Evolutionary conservation across 2,329 filamentous ascomycete genomes (phyloP).

Genomic region (Blumeriella jaapii): DNA sequence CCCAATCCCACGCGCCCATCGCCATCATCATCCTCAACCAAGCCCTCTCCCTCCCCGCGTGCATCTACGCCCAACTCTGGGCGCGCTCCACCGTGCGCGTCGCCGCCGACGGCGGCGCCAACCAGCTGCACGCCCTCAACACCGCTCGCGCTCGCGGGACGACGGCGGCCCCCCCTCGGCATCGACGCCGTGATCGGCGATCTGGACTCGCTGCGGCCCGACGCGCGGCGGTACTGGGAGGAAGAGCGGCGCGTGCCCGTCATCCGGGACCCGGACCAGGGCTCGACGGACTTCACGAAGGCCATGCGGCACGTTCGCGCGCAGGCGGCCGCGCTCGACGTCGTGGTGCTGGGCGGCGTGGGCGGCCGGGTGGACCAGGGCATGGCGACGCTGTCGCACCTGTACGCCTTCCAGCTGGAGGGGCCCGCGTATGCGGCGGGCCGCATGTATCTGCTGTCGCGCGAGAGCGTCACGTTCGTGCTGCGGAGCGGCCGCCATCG

Average conservation of each 20-base stretch:
- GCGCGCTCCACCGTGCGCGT: slow-evolving; percentile 47
- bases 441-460: slow-evolving; percentile 67
- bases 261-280: slow-evolving; percentile 64
- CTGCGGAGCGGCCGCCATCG: slow-evolving; percentile 44
- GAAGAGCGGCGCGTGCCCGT: slow-evolving; percentile 42
- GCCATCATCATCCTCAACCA: slow-evolving; percentile 51
- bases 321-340: slow-evolving; percentile 35
- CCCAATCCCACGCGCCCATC: slow-evolving; percentile 26
- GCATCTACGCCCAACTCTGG: slow-evolving; percentile 26
- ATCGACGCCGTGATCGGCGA: slow-evolving; percentile 73
- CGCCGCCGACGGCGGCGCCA: slow-evolving; percentile 87
- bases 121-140: slow-evolving; percentile 47
- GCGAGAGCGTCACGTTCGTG: slow-evolving; percentile 41
- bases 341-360: slow-evolving; percentile 75
- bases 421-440: slow-evolving; percentile 39
- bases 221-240: slow-evolving; percentile 42
- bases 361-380: slow-evolving; percentile 90
- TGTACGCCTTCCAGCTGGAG: slow-evolving; percentile 54
- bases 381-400: slow-evolving; percentile 76
- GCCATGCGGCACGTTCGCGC: slow-evolving; percentile 49
- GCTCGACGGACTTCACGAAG: slow-evolving; percentile 88
- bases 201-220: slow-evolving; percentile 65
- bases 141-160: no score
- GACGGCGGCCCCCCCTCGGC: slow-evolving; percentile 42
- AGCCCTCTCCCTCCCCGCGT: slow-evolving; percentile 36